Evolutionary conservation across 108 stramenopile species (phyloP), one percentile per base, ranked within the genome.

Genomic region (Discostella stelligeroides): DNA sequence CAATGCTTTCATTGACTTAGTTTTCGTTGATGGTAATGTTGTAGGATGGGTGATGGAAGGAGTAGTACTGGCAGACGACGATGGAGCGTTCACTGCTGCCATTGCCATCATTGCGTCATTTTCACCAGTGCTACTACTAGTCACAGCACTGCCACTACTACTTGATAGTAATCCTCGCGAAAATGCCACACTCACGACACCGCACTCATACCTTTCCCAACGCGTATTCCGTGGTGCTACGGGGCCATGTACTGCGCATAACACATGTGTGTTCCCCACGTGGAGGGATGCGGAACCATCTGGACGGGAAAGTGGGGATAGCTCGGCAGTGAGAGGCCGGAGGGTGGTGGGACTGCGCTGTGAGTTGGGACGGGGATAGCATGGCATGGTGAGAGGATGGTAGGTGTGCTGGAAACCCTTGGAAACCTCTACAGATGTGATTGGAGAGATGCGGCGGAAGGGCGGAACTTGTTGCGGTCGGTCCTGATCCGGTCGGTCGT

Each of bases 171-270:
- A 39, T 23, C 85, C 86, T 54, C 79, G 79, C 23, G 86, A 85
- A 62, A 90, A 88, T 2, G 87, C 75, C 20, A 91, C 86, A 30
- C 88, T 85, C 17, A 95, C 77, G 1, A 87, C 53, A 4, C 81
- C 90, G 13, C 74, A 56, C 42, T 89, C 73, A 17, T 51, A 39
- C 27, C 79, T 66, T 41, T 95, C 87, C 50, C 78, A 51, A n/a
- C 81, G 58, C n/a, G 85, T 46, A 15, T 69, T 51, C 23, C 87
- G 76, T 9, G 96, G 93, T 30, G 91, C 93, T 3, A 90, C 72
- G 0, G 96, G 96, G 7, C 96, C 96, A 66, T 97, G 85, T 5
- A 92, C 82, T 1, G 95, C 92, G 3, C 88, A 94, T 68, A 97
- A 60, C 17, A 96, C 87, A 50, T 92, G 89, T 12, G 96, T 97